These are phyloP conservation scores for Beauveria scarabaeidicola DNA, from an alignment of 2,329 filamentous ascomycete genomes.

Conservation along the genomic window DNA sequence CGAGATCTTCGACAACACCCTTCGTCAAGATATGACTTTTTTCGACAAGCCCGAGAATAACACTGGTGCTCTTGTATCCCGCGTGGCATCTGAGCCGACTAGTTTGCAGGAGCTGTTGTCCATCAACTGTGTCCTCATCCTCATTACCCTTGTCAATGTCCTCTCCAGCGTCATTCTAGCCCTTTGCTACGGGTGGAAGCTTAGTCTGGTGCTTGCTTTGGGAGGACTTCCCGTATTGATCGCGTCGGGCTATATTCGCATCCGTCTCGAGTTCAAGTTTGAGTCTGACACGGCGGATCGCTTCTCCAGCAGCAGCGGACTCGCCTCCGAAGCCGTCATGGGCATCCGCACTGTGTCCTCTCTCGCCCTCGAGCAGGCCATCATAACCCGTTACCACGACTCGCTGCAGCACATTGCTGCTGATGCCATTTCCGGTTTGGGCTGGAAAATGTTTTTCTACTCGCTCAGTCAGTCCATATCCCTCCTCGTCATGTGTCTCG, in stretches of 20 bases:
- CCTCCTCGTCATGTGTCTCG: slow-evolving; percentile 29
- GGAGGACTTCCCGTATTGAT: slow-evolving; percentile 38
- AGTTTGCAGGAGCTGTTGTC: slow-evolving; percentile 43
- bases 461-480: slow-evolving; percentile 32
- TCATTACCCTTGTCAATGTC: slow-evolving; percentile 38
- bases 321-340: slow-evolving; percentile 40
- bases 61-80: slow-evolving; percentile 30
- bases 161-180: slow-evolving; percentile 36
- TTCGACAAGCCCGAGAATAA: slow-evolving; percentile 31
- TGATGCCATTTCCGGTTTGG: slow-evolving; percentile 22
- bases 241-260: slow-evolving; percentile 36
- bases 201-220: slow-evolving; percentile 39
- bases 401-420: slow-evolving; percentile 24
- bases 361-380: slow-evolving; percentile 35
- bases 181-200: slow-evolving; percentile 39
- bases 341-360: slow-evolving; percentile 35
- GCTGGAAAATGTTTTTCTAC: slow-evolving; percentile 34
- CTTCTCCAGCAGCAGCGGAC: slow-evolving; percentile 38
- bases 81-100: slow-evolving; percentile 31
- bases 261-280: slow-evolving; percentile 39
- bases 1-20: slow-evolving; percentile 40
- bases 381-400: slow-evolving; percentile 28
- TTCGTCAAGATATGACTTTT: slow-evolving; percentile 46
- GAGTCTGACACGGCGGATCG: slow-evolving; percentile 33
- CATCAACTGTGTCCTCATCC: slow-evolving; percentile 38